Evolutionary conservation across 495 filamentous ascomycete genomes (phyloP), one percentile per base, ranked within the genome.

Genomic region (Lophiotrema nucula): DNA sequence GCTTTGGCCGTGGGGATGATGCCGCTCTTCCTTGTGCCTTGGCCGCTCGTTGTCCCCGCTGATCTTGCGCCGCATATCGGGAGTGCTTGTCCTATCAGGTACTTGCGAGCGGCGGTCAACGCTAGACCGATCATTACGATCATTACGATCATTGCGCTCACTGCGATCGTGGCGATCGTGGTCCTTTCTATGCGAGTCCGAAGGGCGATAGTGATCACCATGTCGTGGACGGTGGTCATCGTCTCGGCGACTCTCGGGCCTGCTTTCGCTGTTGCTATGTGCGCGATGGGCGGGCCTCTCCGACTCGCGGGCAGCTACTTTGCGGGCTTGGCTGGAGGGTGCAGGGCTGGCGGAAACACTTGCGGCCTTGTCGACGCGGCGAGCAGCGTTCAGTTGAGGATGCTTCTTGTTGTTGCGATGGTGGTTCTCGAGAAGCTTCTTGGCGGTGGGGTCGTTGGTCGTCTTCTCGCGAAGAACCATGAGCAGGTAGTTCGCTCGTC

Each of bases 401-500:
- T 67, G 47, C 53, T 72, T 73, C 49, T 68, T 69, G 56, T 71
- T 73, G 52, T 67, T 67, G 35, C 64, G 59, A 28, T 67, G 64
- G 21, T 67, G 64, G 37, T 67, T 67, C 35, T 67, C 64, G 13
- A 67, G 55, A 37, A 59, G 54, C 12, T 55, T 48, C 38, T 56
- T 67, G 4, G 60, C 64, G 21, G 55, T 60, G 16, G 59, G 58
- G 31, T 67, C 47, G n/a, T 37, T 28, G 8, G 54, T 51, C 33
- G 49, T 84, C 79, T 76, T 90, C 64, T 86, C 88, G 62, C 89
- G 87, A 39, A 99, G 77, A 11, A 97, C 90, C 28, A 88, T 92
- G 42, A 97, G 78, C 22, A 99, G 81, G 67, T 97, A 97, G 68
- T 97, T 92, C 3, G 92, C 89, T 47, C 93, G 86, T 18, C 93